Evolutionary conservation across 2,329 filamentous ascomycete genomes (phyloP).

Genomic region (Botrytis fragariae): DNA sequence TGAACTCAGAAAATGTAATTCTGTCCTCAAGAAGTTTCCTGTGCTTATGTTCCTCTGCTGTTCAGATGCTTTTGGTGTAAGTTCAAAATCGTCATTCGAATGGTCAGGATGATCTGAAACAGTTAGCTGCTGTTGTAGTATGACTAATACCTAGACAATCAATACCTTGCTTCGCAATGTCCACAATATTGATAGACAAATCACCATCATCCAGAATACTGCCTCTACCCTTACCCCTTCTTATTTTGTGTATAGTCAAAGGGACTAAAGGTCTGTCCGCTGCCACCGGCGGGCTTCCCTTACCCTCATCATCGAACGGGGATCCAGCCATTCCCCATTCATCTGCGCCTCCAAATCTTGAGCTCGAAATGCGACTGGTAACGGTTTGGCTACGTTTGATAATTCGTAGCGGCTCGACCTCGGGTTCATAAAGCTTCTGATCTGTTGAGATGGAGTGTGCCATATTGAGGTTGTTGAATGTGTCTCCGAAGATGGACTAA

Average conservation of each 20-base stretch:
- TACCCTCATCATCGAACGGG: conserved; percentile 27
- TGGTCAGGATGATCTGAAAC: background rate
- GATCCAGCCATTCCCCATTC: conserved; percentile 28
- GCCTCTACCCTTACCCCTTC: conserved; percentile 28
- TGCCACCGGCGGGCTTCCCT: conserved; percentile 34
- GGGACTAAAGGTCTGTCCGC: conserved; percentile 34
- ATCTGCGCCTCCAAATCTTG: conserved; percentile 24
- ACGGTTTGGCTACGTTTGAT: conserved; percentile 44
- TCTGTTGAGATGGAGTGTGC: conserved; percentile 37
- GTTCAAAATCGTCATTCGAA: background rate
- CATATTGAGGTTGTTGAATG: conserved; percentile 37
- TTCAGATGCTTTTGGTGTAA: conserved; percentile 32
- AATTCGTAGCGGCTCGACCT: conserved; percentile 49
- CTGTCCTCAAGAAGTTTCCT: conserved; percentile 33
- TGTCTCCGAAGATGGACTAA: conserved; percentile 25
- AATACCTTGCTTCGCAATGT: background rate
- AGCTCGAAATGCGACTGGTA: conserved; percentile 29
- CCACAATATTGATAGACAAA: conserved; percentile 22
- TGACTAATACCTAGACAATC: background rate
- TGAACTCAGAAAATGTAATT: conserved; percentile 26
- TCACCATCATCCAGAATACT: conserved; percentile 28
- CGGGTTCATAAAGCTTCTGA: conserved; percentile 39
- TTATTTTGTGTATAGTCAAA: conserved; percentile 34
- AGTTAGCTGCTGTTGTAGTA: background rate
- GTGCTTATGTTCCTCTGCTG: conserved; percentile 29